phyloP scores from a whole-genome alignment of 768 basidiomycete genomes.

The Trametes cubensis region DNA sequence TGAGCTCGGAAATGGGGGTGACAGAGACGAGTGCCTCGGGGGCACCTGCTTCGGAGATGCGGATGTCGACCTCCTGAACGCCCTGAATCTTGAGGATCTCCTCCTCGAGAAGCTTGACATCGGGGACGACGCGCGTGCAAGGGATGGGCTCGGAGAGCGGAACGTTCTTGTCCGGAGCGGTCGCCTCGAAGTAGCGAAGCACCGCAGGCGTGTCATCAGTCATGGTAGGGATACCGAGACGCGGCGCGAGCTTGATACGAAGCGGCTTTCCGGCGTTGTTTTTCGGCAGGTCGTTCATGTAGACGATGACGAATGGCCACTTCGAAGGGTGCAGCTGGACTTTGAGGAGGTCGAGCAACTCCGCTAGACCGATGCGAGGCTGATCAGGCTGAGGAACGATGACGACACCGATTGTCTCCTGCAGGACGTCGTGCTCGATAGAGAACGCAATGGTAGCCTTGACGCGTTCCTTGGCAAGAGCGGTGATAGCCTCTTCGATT shows the following conservation, averaged over 20 bases:
- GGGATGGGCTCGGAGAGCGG: constrained; percentile 43
- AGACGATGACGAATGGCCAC: constrained; percentile 52
- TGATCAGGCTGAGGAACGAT: constrained; percentile 40
- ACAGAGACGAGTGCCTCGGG: constrained; percentile 45
- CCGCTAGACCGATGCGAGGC: constrained; percentile 44
- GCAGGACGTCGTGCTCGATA: constrained; percentile 49
- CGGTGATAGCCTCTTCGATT: constrained; percentile 57
- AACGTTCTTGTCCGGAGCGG: constrained; percentile 35
- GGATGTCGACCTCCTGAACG: constrained; percentile 42
- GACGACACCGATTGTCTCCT: constrained; percentile 50
- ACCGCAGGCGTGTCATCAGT: constrained; percentile 38
- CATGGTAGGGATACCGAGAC: constrained; percentile 42
- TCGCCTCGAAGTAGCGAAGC: constrained; percentile 46
- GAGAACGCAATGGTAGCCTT: constrained; percentile 49
- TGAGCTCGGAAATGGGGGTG: constrained; percentile 25
- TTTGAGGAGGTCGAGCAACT: constrained; percentile 47
- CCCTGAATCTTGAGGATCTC: constrained; percentile 35
- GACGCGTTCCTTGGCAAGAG: constrained; percentile 44
- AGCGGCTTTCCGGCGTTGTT: constrained; percentile 51
- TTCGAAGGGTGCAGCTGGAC: constrained; percentile 51
- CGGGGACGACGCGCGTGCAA: constrained; percentile 38
- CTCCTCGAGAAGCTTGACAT: constrained; percentile 33
- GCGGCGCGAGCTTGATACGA: constrained; percentile 45
- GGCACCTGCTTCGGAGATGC: constrained; percentile 36
- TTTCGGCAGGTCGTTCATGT: constrained; percentile 50